Conservation (phyloP, 1,284 basidiomycete genomes). For the Trametes versicolor region DNA sequence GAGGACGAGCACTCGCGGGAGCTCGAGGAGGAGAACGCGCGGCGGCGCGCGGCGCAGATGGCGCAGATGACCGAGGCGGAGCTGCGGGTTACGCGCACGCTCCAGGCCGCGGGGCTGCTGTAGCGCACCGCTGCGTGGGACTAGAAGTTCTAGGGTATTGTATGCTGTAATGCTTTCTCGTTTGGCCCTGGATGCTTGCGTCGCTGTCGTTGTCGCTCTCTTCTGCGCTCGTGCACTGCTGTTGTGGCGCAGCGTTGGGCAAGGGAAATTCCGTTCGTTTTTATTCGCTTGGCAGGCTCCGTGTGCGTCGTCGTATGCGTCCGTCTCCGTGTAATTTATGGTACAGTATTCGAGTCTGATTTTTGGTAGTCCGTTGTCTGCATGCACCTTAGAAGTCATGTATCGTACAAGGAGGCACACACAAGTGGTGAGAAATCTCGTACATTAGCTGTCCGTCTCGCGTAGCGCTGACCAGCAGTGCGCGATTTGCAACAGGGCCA, state of each 20-base stretch:
- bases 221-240: background rate
- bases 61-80: slow-evolving; percentile 48
- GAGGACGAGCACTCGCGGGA: slow-evolving; percentile 25
- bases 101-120: slow-evolving; percentile 64
- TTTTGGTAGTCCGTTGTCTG: background rate
- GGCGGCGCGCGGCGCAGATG: slow-evolving; percentile 26
- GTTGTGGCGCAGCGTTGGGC: background rate
- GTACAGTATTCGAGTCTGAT: background rate
- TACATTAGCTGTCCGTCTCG: too few relatives aligned
- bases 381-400: background rate
- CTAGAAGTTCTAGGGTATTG: slow-evolving; percentile 6
- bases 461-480: too few relatives aligned
- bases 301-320: slow-evolving; percentile 8
- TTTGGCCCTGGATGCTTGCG: background rate
- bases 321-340: slow-evolving; percentile 15
- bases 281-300: slow-evolving; percentile 4
- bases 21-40: slow-evolving; percentile 18
- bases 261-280: slow-evolving; percentile 7
- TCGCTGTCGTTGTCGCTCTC: slow-evolving; percentile 2
- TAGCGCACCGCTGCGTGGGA: slow-evolving; percentile 19
- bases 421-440: too few relatives aligned
- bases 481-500: too few relatives aligned
- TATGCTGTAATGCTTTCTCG: slow-evolving; percentile 5
- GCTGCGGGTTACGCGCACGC: slow-evolving; percentile 57
- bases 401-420: too few relatives aligned